A percentile compares a stretch with the other conserved stretches of the same genome.
phyloP scores from a whole-genome alignment of 768 basidiomycete genomes.

The Hygrocybe punicea region DNA sequence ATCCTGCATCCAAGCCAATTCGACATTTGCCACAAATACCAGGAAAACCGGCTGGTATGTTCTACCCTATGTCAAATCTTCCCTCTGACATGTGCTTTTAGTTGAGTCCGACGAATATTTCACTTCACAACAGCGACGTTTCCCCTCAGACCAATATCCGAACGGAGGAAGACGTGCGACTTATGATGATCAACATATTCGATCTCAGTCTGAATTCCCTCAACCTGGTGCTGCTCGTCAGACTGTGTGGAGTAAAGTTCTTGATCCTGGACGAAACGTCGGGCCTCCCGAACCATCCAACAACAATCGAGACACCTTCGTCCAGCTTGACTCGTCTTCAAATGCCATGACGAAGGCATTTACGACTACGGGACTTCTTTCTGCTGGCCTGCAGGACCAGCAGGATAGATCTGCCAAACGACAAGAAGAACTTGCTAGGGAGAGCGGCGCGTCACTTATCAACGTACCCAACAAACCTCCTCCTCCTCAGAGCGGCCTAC shows the following conservation, averaged over 20 bases:
- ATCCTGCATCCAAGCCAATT: constrained; percentile 40
- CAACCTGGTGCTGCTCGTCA: constrained; percentile 57
- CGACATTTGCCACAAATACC: constrained; percentile 68
- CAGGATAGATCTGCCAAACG: constrained; percentile 93
- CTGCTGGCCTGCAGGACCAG: constrained; percentile 92
- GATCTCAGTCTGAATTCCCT: constrained; percentile 54
- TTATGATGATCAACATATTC: constrained; percentile 53
- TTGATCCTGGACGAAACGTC: constrained; percentile 61
- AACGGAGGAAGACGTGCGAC: constrained; percentile 52
- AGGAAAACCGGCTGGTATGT: constrained; percentile 44
- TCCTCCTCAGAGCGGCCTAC: constrained; percentile 89
- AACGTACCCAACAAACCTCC: constrained; percentile 96
- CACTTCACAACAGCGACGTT: constrained; percentile 34
- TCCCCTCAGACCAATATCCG: constrained; percentile 51
- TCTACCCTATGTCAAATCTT: constrained; percentile 8
- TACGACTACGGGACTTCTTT: constrained; percentile 89
- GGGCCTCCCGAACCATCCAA: constrained; percentile 40
- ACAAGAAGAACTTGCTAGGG: constrained; percentile 90
- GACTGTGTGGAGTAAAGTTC: constrained; percentile 84
- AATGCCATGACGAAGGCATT: constrained; percentile 90
- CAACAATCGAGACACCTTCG: constrained; percentile 52
- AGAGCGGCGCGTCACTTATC: constrained; percentile 86
- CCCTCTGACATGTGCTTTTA: constrained; percentile 18
- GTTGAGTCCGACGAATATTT: constrained; percentile 47
- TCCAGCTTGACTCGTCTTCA: constrained; percentile 67